These are phyloP conservation scores for Chrysanthemum makinoi DNA, from an alignment of 129 eudicot species.

Conservation along the genomic window DNA sequence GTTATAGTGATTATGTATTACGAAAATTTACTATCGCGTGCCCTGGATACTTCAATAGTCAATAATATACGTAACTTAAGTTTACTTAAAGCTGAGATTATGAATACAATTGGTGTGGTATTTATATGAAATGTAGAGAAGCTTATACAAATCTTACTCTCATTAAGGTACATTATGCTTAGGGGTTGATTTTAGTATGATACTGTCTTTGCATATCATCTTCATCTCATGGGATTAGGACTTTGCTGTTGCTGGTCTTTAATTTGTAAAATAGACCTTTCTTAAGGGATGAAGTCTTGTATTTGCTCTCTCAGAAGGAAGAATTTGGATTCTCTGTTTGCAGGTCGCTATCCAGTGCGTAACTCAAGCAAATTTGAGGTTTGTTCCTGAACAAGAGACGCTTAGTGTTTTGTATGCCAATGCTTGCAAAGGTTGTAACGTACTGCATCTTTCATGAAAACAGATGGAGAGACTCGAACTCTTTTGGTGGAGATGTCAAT, in stretches of 20 bases:
- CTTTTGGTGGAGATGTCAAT: slow-evolving; percentile 39
- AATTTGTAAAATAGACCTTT: slow-evolving; percentile 14
- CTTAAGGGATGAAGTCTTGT: slow-evolving; percentile 26
- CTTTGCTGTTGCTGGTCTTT: slow-evolving; percentile 1
- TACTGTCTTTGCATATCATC: slow-evolving; percentile 13
- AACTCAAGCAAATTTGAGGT: slow-evolving; percentile 53
- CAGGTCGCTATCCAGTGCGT: slow-evolving; percentile 71
- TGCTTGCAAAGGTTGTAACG: slow-evolving; percentile 18
- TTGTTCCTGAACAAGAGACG: slow-evolving; percentile 27
- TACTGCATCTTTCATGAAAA: slow-evolving; percentile 30
- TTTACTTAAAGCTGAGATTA: not conserved
- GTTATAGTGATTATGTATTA: too few species aligned
- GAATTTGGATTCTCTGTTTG: slow-evolving; percentile 38
- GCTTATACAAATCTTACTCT: slow-evolving; percentile 5
- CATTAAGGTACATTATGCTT: slow-evolving; percentile 3
- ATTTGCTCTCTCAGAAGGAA: slow-evolving; percentile 39
- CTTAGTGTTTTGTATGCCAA: slow-evolving; percentile 19
- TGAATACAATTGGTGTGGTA: not conserved
- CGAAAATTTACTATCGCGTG: too few species aligned
- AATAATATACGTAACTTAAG: not conserved
- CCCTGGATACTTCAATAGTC: too few species aligned
- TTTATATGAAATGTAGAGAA: slow-evolving; percentile 3
- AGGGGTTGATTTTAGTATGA: slow-evolving; percentile 17
- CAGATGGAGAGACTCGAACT: slow-evolving; percentile 42
- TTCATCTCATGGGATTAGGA: slow-evolving; percentile 5